These are phyloP conservation scores for Zizania latifolia DNA, from an alignment of 176 grass and related monocot genomes.

Conservation along the genomic window DNA sequence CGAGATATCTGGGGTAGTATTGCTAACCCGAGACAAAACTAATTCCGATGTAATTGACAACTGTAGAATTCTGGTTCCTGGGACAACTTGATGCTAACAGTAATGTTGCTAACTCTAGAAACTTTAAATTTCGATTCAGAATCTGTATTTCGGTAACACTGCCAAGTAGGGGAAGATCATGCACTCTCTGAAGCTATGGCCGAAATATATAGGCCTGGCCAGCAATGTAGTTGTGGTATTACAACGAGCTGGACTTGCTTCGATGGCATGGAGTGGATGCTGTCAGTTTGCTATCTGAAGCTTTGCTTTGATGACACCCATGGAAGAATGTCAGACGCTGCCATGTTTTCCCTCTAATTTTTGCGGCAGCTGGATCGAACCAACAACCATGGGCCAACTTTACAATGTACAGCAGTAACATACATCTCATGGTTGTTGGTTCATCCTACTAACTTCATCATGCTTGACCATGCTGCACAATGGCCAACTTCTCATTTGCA, in stretches of 20 bases:
- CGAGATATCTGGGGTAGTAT: neutral
- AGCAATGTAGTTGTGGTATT: neutral
- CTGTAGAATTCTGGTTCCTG: no score
- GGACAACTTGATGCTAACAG: no score
- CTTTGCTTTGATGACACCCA: neutral
- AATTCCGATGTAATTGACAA: neutral
- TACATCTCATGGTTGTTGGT: no score
- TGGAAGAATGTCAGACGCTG: neutral
- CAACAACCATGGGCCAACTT: no score
- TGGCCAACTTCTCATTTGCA: slow-evolving; percentile 1
- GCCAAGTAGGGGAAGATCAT: neutral
- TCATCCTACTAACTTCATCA: neutral
- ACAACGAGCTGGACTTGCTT: neutral
- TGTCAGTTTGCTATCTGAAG: neutral
- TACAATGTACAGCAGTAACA: neutral
- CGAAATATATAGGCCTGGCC: neutral
- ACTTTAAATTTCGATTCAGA: neutral
- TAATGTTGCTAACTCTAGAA: neutral
- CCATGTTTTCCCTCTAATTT: no score
- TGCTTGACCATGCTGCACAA: slow-evolving; percentile 26
- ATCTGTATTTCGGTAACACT: neutral
- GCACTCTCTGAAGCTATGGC: neutral
- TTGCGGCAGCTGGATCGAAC: no score
- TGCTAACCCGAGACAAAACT: neutral
- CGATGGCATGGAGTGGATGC: neutral